These are phyloP conservation scores for Penicillium cinerascens DNA, from an alignment of 495 filamentous ascomycete genomes.

Conservation along the genomic window DNA sequence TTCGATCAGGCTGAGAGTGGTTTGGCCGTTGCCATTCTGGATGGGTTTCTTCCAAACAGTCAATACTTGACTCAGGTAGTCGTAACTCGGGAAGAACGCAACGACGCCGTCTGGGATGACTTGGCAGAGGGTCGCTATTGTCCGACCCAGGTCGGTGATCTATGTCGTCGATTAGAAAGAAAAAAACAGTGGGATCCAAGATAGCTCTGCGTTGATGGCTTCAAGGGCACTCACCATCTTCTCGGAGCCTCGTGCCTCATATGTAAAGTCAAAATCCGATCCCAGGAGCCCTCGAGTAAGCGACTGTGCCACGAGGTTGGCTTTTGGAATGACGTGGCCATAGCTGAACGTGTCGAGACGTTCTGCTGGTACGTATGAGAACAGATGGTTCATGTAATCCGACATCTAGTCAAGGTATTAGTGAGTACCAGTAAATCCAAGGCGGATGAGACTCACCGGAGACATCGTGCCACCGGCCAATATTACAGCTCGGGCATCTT, in stretches of 20 bases:
- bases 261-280: conserved; percentile 80
- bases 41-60: conserved; percentile 57
- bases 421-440: background rate
- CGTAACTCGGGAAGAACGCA: conserved; percentile 95
- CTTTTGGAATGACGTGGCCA: conserved; percentile 85
- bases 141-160: conserved; percentile 72
- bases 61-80: conserved; percentile 75
- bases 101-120: conserved; percentile 86
- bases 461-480: conserved; percentile 97
- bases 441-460: conserved; percentile 47
- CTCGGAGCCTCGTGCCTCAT: conserved; percentile 62
- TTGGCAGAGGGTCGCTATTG: conserved; percentile 65
- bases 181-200: background rate
- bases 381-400: conserved; percentile 81
- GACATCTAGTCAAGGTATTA: conserved; percentile 54
- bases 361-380: conserved; percentile 64
- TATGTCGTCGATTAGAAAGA: conserved; percentile 22
- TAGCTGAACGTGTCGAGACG: conserved; percentile 81
- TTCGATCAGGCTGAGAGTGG: conserved; percentile 38
- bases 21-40: conserved; percentile 26
- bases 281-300: conserved; percentile 51
- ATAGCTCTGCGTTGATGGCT: background rate
- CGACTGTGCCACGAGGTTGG: conserved; percentile 74
- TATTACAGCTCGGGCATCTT: conserved; percentile 82
- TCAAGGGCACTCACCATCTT: conserved; percentile 43